Base-by-base conservation (phyloP, 75 land plant species). In the Gnetum montanum region DNA sequence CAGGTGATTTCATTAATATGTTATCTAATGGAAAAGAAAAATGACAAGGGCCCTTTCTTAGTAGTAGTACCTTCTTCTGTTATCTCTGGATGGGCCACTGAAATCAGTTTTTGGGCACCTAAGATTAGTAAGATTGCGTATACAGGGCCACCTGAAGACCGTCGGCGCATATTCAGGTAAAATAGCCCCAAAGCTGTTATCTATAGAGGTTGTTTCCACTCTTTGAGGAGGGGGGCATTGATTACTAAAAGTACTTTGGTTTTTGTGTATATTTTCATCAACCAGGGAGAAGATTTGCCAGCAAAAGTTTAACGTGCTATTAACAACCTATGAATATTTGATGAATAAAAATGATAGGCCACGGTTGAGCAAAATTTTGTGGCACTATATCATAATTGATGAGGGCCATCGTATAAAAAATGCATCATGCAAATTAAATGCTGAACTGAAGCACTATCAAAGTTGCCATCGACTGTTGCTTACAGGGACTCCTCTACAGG, bases 11-110 rank as follows among this genome's bases (percentile, higher is more conserved):
- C 99, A 44, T 62, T 95, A 34, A 75, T 95, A 23, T 91, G 99
- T 68, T 87, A 95, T 52, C 62, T 95, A 13, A 95, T 95, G 75
- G 99, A 90, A 62, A 64, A 69, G 8, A 95, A 95, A 58, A 82
- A 95, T 65, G 97, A 95, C 60, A 79, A 84, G 54, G 99, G 99
- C 15, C 99, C 99, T 35, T 95, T 95, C 68, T 57, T 95, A 36
- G 91, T 95, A 52, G 99, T 95, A n/a, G 99, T 95, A 12, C 99
- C 99, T 54, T 95, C 99, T 16, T 95, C 99, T 44, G 99, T 95
- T 54, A 68, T 95, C 34, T 83, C 99, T 49, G 95, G 95, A 46
- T 95, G 99, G 99, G 71, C 78, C 44, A 66, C 83, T 22, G 99
- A 95, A 61, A 66, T 95, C 26, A 84, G 60, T 50, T 79, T 77